Evolutionary conservation across 164 flowering plant genomes (phyloP).

Genomic region (Warburgia ugandensis): DNA sequence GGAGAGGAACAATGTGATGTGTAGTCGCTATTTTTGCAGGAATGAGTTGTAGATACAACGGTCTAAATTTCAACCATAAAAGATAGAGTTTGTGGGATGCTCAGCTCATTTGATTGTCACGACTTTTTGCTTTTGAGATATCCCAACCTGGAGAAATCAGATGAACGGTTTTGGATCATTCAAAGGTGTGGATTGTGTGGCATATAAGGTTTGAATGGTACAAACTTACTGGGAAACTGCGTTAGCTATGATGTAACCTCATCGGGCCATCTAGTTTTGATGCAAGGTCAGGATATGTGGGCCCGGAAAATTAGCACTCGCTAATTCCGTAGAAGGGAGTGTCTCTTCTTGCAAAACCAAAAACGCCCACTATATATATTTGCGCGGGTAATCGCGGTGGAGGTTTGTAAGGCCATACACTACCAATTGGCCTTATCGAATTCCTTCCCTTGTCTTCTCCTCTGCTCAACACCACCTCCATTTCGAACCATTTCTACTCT

Average conservation of each 20-base stretch:
- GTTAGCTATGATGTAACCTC: background rate
- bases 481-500: background rate
- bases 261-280: no score
- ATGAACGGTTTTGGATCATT: no score
- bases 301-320: background rate
- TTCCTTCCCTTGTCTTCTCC: slow-evolving; percentile 8
- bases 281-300: background rate
- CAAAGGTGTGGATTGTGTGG: no score
- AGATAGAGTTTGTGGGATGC: no score
- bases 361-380: background rate
- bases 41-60: no score
- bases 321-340: background rate
- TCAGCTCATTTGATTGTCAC: no score
- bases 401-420: slow-evolving; percentile 31
- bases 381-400: slow-evolving; percentile 24
- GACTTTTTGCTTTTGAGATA: no score
- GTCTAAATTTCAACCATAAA: no score
- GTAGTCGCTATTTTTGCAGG: no score
- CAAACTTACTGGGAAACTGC: background rate
- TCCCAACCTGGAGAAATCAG: no score
- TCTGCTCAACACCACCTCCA: background rate
- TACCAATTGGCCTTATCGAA: slow-evolving; percentile 13
- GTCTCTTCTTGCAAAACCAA: background rate
- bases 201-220: background rate
- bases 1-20: no score